phyloP scores from a whole-genome alignment of 345 rosid species.

The Hibiscus mutabilis region DNA sequence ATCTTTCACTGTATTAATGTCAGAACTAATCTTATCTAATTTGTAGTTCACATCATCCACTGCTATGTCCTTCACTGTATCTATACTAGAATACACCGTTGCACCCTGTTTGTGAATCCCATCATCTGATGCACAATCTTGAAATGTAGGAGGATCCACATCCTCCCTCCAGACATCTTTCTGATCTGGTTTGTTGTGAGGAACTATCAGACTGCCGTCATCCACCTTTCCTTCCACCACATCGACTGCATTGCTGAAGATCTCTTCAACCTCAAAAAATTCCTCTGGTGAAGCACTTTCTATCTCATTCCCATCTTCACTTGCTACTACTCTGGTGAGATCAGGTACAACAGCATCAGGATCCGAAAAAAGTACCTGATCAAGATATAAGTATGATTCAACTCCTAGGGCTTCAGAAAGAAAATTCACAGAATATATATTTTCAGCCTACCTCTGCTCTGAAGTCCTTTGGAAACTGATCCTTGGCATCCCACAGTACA shows the following conservation, averaged over 20 bases:
- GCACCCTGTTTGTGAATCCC: constrained; percentile 42
- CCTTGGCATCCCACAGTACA: constrained; percentile 81
- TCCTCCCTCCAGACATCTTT: constrained; percentile 70
- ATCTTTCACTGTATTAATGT: constrained; percentile 64
- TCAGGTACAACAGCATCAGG: constrained; percentile 63
- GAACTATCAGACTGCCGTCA: constrained; percentile 25
- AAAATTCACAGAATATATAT: constrained; percentile 18
- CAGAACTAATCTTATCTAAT: constrained; percentile 41
- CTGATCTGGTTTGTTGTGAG: constrained; percentile 27
- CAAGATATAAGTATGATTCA: constrained; percentile 66
- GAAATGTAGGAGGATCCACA: constrained; percentile 57
- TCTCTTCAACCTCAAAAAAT: constrained; percentile 97
- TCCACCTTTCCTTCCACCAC: constrained; percentile 54
- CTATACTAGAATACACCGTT: constrained; percentile 36
- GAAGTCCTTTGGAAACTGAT: constrained; percentile 67
- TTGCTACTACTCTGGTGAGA: constrained; percentile 37
- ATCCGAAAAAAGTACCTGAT: constrained; percentile 86
- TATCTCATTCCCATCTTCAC: constrained; percentile 56
- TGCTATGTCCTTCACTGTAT: constrained; percentile 81
- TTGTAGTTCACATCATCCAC: constrained; percentile 90
- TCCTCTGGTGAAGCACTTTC: constrained; percentile 87
- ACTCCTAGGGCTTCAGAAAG: constrained; percentile 41
- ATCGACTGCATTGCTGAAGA: constrained; percentile 69
- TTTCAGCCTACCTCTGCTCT: constrained; percentile 76
- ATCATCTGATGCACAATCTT: constrained; percentile 74